phyloP scores from a whole-genome alignment of 1,139 yeast genomes.

The Pichia sorboxylosa region DNA sequence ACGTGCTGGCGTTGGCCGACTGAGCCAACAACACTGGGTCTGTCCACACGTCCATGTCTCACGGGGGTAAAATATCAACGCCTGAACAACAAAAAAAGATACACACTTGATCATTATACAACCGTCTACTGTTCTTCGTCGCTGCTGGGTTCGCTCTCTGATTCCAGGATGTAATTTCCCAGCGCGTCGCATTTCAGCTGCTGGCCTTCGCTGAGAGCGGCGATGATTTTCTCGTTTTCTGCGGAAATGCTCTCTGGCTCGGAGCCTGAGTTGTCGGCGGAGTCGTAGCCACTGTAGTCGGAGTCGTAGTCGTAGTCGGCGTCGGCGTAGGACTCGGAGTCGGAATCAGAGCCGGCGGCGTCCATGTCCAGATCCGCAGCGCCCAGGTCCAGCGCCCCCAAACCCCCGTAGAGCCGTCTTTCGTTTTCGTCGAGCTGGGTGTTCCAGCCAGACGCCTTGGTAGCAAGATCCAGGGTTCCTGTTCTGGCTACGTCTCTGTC shows the following conservation, averaged over 20 bases:
- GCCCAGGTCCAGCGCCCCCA: constrained; percentile 1
- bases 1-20: too few species aligned
- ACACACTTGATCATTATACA: too few species aligned
- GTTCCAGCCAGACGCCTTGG: constrained; percentile 84
- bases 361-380: constrained; percentile 20
- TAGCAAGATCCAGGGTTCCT: constrained; percentile 65
- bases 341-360: constrained; percentile 19
- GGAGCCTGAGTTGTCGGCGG: too few species aligned
- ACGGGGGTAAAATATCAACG: too few species aligned
- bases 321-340: constrained; percentile 21
- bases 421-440: constrained; percentile 54
- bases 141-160: too few species aligned
- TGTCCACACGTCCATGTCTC: too few species aligned
- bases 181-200: constrained; percentile 65
- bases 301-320: constrained; percentile 21
- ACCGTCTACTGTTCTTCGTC: too few species aligned
- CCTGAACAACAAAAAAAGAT: too few species aligned
- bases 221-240: constrained; percentile 63
- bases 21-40: too few species aligned
- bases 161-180: constrained; percentile 72
- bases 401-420: constrained; percentile 20
- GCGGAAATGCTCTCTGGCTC: constrained; percentile 26
- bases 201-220: constrained; percentile 52
- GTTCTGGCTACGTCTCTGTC: constrained; percentile 60
- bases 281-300: constrained; percentile 22